phyloP scores from a whole-genome alignment of 2,329 filamentous ascomycete genomes.

The Didymella pomorum region DNA sequence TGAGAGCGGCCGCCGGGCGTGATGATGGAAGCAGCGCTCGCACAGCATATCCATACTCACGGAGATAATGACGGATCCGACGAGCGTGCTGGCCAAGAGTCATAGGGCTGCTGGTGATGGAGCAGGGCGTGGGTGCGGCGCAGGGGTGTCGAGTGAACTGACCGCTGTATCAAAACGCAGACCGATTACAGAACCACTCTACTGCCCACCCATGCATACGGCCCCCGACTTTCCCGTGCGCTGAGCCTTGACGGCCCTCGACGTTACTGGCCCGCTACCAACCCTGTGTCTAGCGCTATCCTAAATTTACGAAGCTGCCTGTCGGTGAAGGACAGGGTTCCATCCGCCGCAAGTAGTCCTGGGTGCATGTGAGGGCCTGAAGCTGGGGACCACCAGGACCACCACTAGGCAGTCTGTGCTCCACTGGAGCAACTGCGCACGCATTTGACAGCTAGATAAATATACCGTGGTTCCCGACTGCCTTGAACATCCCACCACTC shows the following conservation, averaged over 20 bases:
- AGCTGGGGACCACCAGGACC: slow-evolving; percentile 33
- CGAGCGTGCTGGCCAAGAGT: slow-evolving; percentile 27
- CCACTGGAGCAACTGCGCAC: slow-evolving; percentile 40
- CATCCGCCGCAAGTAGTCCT: slow-evolving; percentile 35
- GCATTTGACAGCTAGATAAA: slow-evolving; percentile 40
- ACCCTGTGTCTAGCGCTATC: slow-evolving; percentile 37
- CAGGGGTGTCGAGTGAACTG: slow-evolving; percentile 28
- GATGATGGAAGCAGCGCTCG: slow-evolving; percentile 16
- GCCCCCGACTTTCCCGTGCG: slow-evolving; percentile 35
- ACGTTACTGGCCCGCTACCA: slow-evolving; percentile 40
- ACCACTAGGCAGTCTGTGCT: slow-evolving; percentile 41
- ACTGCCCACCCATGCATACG: slow-evolving; percentile 29
- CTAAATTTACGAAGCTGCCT: slow-evolving; percentile 43
- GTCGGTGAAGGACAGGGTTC: slow-evolving; percentile 44
- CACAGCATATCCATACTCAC: slow-evolving; percentile 21
- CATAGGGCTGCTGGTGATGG: slow-evolving; percentile 34
- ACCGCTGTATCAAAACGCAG: slow-evolving; percentile 37
- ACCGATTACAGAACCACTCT: slow-evolving; percentile 25
- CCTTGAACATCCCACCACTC: slow-evolving; percentile 33
- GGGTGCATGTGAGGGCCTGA: slow-evolving; percentile 41
- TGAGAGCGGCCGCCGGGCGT: slow-evolving; percentile 8
- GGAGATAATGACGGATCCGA: slow-evolving; percentile 34
- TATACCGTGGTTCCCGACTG: slow-evolving; percentile 39
- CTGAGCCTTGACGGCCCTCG: slow-evolving; percentile 32
- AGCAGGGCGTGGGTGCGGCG: slow-evolving; percentile 14